phyloP scores from a whole-genome alignment of 2,329 filamentous ascomycete genomes.

The Talaromyces atroroseus region DNA sequence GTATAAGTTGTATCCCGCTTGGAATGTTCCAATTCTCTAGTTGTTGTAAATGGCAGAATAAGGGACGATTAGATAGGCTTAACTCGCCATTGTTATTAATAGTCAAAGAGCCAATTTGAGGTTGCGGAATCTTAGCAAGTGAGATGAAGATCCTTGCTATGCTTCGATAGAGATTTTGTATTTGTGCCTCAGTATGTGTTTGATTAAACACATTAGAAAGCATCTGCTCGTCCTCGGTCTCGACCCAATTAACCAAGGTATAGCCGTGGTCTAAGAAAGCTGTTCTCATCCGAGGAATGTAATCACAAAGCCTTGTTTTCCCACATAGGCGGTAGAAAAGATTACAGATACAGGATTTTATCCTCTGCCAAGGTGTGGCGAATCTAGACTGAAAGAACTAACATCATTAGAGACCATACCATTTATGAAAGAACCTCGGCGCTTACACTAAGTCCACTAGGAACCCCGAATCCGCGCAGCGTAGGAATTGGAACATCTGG shows the following conservation, averaged over 20 bases:
- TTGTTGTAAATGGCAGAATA: background rate
- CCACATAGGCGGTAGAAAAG: background rate
- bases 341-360: background rate
- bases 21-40: background rate
- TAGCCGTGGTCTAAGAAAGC: background rate
- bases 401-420: background rate
- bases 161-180: background rate
- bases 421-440: background rate
- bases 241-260: background rate
- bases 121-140: background rate
- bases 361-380: background rate
- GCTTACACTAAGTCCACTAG: conserved; percentile 23
- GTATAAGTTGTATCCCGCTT: background rate
- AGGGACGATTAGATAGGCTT: background rate
- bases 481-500: conserved; percentile 21
- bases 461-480: conserved; percentile 23
- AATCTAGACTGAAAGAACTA: background rate
- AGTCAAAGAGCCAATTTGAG: background rate
- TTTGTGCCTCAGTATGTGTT: background rate
- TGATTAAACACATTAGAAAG: background rate
- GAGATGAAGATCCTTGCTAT: background rate
- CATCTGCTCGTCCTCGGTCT: background rate
- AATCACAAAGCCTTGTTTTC: background rate
- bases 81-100: background rate
- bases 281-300: background rate